These are phyloP conservation scores for Vachellia pachyceras DNA, from an alignment of 306 rosid species.

Conservation along the genomic window DNA sequence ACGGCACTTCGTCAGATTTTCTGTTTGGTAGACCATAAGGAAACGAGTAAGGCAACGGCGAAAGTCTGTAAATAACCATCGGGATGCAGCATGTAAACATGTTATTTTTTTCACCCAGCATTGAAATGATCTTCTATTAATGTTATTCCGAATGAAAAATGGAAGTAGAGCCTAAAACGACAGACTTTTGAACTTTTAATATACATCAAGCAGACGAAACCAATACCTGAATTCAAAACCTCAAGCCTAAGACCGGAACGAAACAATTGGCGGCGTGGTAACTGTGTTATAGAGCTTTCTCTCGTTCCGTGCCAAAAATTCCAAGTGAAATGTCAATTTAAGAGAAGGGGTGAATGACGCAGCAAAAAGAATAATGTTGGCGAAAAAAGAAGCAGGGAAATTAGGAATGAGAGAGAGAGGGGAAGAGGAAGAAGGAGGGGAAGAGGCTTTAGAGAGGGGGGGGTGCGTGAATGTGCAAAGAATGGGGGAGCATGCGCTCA, in stretches of 20 bases:
- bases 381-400: neutral
- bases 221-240: neutral
- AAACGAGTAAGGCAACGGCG: slow-evolving; percentile 36
- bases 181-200: neutral
- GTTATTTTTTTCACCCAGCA: slow-evolving; percentile 10
- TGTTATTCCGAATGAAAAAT: slow-evolving; percentile 3
- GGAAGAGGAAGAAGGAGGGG: neutral
- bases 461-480: slow-evolving; percentile 6
- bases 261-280: neutral
- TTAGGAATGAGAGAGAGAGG: neutral
- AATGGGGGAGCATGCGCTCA: slow-evolving; percentile 49
- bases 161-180: neutral
- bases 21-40: slow-evolving; percentile 51
- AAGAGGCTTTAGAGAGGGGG: neutral
- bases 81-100: slow-evolving; percentile 25
- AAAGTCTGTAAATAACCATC: slow-evolving; percentile 41
- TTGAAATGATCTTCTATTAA: slow-evolving; percentile 1
- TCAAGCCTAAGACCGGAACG: neutral
- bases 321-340: neutral
- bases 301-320: neutral
- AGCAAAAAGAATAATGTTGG: neutral
- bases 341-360: neutral
- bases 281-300: neutral
- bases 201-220: neutral
- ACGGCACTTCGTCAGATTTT: slow-evolving; percentile 42